Evolutionary conservation across 176 grass and related monocot genomes (phyloP).

Genomic region (Hsuehochloa calcarea): DNA sequence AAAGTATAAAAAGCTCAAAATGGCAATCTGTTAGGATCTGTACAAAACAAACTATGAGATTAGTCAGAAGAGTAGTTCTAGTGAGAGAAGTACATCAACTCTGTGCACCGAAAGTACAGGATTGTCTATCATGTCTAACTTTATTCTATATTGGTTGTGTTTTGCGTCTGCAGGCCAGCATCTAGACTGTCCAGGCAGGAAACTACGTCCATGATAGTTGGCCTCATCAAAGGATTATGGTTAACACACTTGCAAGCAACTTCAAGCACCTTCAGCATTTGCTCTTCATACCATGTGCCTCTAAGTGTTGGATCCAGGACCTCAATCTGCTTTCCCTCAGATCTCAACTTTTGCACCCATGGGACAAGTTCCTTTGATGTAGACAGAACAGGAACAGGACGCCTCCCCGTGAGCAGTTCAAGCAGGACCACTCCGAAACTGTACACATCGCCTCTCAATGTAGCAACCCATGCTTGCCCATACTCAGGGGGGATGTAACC

Average conservation of each 20-base stretch:
- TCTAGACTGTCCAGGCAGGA: slow-evolving; percentile 21
- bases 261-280: slow-evolving; percentile 59
- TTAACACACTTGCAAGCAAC: slow-evolving; percentile 49
- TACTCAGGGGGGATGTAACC: slow-evolving; percentile 90
- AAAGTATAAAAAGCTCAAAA: not conserved
- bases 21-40: not conserved
- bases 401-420: slow-evolving; percentile 61
- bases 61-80: not conserved
- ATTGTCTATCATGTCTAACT: not conserved
- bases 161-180: not conserved
- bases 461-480: slow-evolving; percentile 64
- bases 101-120: not conserved
- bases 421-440: slow-evolving; percentile 84
- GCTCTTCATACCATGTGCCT: slow-evolving; percentile 37
- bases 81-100: not conserved
- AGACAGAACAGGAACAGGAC: slow-evolving; percentile 32
- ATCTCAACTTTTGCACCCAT: slow-evolving; percentile 45
- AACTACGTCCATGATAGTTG: slow-evolving; percentile 50
- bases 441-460: slow-evolving; percentile 66
- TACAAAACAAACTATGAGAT: not conserved
- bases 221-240: slow-evolving; percentile 35
- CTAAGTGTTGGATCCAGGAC: slow-evolving; percentile 40
- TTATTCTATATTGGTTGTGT: not conserved
- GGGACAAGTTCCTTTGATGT: slow-evolving; percentile 43
- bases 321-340: slow-evolving; percentile 26